These are phyloP conservation scores for Saitoella complicata DNA, from an alignment of 805 yeast genomes.

Conservation along the genomic window DNA sequence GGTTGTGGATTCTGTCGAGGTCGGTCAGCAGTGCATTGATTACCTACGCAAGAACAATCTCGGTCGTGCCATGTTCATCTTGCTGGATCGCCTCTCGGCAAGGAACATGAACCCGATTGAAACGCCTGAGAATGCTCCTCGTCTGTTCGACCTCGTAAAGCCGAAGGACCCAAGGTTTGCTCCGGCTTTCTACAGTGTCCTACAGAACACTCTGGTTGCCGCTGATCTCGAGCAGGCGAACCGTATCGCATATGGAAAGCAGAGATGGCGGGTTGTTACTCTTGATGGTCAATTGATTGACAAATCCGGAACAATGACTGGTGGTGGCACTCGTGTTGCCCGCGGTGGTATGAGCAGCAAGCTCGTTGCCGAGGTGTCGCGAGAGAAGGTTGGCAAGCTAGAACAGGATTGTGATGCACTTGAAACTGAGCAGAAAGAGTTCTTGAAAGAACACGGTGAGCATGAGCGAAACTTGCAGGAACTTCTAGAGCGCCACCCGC, in stretches of 20 bases:
- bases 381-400: conserved; percentile 39
- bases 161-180: conserved; percentile 52
- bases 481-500: conserved; percentile 28
- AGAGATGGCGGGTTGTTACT: conserved; percentile 79
- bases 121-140: conserved; percentile 62
- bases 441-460: conserved; percentile 27
- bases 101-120: conserved; percentile 40
- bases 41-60: conserved; percentile 64
- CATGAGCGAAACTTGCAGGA: conserved; percentile 39
- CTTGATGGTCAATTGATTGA: conserved; percentile 84
- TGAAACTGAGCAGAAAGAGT: too few species aligned
- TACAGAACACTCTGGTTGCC: conserved; percentile 81
- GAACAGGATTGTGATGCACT: conserved; percentile 16
- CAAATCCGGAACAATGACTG: conserved; percentile 87
- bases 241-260: conserved; percentile 67
- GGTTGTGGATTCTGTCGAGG: conserved; percentile 68
- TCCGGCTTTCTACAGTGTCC: conserved; percentile 78
- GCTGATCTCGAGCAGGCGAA: conserved; percentile 64
- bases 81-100: conserved; percentile 54
- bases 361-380: conserved; percentile 29
- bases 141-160: conserved; percentile 68
- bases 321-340: conserved; percentile 63
- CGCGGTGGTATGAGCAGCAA: conserved; percentile 60
- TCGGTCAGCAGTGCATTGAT: conserved; percentile 65
- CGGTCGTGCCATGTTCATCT: conserved; percentile 80